Conservation (phyloP, 352 stramenopile genomes). For the Achlya hypogyna region DNA sequence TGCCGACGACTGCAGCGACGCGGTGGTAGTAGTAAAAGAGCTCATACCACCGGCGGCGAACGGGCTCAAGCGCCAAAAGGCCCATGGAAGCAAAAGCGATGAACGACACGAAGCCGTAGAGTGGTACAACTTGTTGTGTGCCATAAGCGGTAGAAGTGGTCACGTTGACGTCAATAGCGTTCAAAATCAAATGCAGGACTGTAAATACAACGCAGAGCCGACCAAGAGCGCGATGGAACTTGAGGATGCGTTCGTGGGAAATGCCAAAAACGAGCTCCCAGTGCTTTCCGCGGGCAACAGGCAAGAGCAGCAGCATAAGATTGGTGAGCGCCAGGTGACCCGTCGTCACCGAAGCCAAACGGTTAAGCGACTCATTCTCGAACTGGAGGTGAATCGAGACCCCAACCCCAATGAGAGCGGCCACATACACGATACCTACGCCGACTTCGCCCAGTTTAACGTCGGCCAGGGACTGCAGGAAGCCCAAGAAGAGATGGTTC, state of each 20-base stretch:
- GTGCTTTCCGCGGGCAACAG: constrained; percentile 39
- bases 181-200: constrained; percentile 47
- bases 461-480: constrained; percentile 47
- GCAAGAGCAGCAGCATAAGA: constrained; percentile 74
- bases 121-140: constrained; percentile 32
- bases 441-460: constrained; percentile 51
- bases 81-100: constrained; percentile 45
- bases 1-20: constrained; percentile 54
- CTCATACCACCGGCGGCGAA: constrained; percentile 61
- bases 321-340: constrained; percentile 55
- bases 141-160: constrained; percentile 30
- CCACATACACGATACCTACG: constrained; percentile 56
- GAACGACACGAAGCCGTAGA: constrained; percentile 59
- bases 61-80: constrained; percentile 42
- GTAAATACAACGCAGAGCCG: constrained; percentile 41
- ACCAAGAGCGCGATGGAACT: constrained; percentile 80
- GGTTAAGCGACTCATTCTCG: constrained; percentile 29
- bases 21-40: constrained; percentile 73
- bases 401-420: constrained; percentile 31
- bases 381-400: constrained; percentile 29
- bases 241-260: constrained; percentile 74
- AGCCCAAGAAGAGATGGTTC: constrained; percentile 35
- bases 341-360: background rate
- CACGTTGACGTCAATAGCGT: constrained; percentile 34
- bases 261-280: constrained; percentile 64